A percentile compares a stretch with the other conserved stretches of the same genome.
Conservation (phyloP, 805 yeast genomes). For the Saturnispora saitoi region DNA sequence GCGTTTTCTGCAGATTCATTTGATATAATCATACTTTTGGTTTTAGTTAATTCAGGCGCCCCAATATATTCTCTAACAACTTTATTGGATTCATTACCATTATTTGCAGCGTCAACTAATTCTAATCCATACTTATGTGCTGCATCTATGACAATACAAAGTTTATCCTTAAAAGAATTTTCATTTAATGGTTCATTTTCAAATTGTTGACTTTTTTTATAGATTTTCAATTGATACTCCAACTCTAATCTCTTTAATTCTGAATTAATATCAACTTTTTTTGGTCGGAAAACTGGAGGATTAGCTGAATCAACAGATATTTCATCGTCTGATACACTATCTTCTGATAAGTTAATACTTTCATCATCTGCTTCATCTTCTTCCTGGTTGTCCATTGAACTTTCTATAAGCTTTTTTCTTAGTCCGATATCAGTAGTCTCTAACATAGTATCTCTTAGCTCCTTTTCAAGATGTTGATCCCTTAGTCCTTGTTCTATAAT, state of each 20-base stretch:
- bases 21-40: conserved; percentile 24
- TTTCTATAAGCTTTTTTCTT: conserved; percentile 6
- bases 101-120: conserved; percentile 30
- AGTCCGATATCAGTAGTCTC: background rate
- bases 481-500: conserved; percentile 13
- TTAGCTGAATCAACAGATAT: conserved; percentile 17
- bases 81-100: conserved; percentile 32
- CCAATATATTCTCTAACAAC: conserved; percentile 37
- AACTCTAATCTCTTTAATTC: conserved; percentile 20
- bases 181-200: conserved; percentile 19
- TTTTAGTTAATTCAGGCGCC: conserved; percentile 25
- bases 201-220: conserved; percentile 19
- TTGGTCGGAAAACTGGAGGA: conserved; percentile 12
- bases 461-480: conserved; percentile 10
- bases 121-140: conserved; percentile 28
- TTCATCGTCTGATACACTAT: conserved; percentile 6
- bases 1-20: conserved; percentile 3
- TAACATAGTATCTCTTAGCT: conserved; percentile 8
- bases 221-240: conserved; percentile 22
- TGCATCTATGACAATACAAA: conserved; percentile 26
- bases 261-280: conserved; percentile 8
- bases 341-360: conserved; percentile 5
- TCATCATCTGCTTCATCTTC: conserved; percentile 9
- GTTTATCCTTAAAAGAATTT: conserved; percentile 25
- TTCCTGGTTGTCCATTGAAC: conserved; percentile 8